These are phyloP conservation scores for Pseudozyma tsukubaensis DNA, from an alignment of 1,284 basidiomycete genomes.

Conservation along the genomic window DNA sequence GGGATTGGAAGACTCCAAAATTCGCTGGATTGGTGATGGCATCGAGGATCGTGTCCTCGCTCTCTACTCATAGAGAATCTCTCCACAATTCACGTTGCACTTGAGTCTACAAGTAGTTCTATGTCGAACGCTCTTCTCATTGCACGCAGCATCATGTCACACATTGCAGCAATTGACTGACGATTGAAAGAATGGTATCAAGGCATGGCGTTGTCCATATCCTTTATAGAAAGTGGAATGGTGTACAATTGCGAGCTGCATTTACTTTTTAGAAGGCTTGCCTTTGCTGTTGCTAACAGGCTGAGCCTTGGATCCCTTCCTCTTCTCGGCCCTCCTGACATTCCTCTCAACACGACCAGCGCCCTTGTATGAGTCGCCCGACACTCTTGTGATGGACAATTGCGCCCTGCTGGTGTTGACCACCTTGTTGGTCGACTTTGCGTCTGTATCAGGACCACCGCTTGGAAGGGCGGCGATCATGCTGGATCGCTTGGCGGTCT, in stretches of 20 bases:
- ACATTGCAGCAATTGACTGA: too few relatives aligned
- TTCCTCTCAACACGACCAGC: constrained; percentile 46
- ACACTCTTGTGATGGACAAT: constrained; percentile 39
- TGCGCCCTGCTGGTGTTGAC: constrained; percentile 17
- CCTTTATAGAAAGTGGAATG: too few relatives aligned
- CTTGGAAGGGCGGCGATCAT: constrained; percentile 44
- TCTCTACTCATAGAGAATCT: constrained; percentile 45
- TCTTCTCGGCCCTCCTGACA: constrained; percentile 44
- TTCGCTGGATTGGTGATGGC: constrained; percentile 65
- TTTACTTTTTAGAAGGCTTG: constrained; percentile 6
- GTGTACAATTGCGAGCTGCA: too few relatives aligned
- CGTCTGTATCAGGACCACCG: constrained; percentile 38
- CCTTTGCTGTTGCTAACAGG: background rate
- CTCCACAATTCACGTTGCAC: background rate
- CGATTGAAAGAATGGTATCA: background rate
- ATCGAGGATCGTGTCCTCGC: constrained; percentile 64
- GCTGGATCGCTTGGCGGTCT: constrained; percentile 21
- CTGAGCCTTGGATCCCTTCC: constrained; percentile 20
- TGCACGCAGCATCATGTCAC: too few relatives aligned
- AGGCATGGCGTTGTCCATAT: too few relatives aligned
- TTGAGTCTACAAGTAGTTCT: too few relatives aligned
- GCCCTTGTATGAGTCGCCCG: constrained; percentile 53
- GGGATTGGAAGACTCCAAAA: constrained; percentile 70
- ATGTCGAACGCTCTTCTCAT: too few relatives aligned
- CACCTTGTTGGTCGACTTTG: constrained; percentile 21